phyloP scores from a whole-genome alignment of 768 basidiomycete genomes.

The Leccinum arenicola region DNA sequence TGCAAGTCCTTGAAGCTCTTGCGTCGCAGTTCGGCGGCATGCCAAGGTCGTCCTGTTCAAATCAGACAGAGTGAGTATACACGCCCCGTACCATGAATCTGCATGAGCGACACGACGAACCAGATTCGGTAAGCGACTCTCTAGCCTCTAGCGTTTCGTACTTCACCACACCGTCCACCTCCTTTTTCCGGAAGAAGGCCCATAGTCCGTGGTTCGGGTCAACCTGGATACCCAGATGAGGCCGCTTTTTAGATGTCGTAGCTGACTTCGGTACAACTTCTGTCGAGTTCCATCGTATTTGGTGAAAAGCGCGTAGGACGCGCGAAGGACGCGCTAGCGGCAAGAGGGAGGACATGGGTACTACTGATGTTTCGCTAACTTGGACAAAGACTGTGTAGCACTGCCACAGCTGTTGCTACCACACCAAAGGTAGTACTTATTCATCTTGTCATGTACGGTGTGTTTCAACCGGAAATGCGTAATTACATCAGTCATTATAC shows the following conservation, averaged over 20 bases:
- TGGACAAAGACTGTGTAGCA: conserved; percentile 1
- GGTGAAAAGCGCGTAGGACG: conserved; percentile 10
- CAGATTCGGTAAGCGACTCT: conserved; percentile 34
- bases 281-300: conserved; percentile 24
- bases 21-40: conserved; percentile 76
- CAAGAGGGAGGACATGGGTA: conserved; percentile 23
- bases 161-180: conserved; percentile 46
- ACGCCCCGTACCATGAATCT: not conserved
- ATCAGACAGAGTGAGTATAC: conserved; percentile 1
- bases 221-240: conserved; percentile 41
- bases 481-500: too few species aligned
- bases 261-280: conserved; percentile 6
- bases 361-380: not conserved
- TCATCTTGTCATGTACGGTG: too few species aligned
- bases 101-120: conserved; percentile 26
- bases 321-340: conserved; percentile 19
- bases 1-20: conserved; percentile 95
- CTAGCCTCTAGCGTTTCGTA: conserved; percentile 48
- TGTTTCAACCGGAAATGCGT: not conserved
- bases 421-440: too few species aligned
- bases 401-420: conserved; percentile 17
- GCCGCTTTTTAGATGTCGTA: conserved; percentile 35
- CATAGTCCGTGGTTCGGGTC: conserved; percentile 73
- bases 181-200: conserved; percentile 68
- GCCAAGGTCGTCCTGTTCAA: conserved; percentile 84